phyloP scores from a whole-genome alignment of 2,329 filamentous ascomycete species.

The Graphiopsis chlorocephala region DNA sequence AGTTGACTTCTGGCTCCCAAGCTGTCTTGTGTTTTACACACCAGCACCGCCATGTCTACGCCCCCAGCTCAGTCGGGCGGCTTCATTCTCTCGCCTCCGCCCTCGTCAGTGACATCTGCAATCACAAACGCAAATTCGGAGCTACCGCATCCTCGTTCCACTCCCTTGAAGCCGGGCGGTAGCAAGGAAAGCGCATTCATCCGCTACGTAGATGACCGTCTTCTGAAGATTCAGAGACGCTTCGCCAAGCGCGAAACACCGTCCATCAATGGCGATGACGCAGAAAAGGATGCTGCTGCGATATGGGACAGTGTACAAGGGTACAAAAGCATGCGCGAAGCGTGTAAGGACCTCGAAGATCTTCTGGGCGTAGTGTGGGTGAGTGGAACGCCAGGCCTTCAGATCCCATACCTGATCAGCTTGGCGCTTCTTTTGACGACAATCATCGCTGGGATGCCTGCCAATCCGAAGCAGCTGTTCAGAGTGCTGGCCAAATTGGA shows the following conservation, averaged over 20 bases:
- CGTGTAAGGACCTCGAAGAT: conserved; percentile 70
- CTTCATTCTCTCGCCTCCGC: conserved; percentile 50
- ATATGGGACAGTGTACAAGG: conserved; percentile 43
- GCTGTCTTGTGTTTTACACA: background rate
- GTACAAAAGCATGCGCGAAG: conserved; percentile 64
- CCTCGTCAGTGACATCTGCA: conserved; percentile 45
- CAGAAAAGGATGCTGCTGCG: conserved; percentile 29
- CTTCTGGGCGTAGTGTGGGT: conserved; percentile 82
- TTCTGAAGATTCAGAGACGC: conserved; percentile 51
- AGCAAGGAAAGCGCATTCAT: conserved; percentile 59
- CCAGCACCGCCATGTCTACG: conserved; percentile 4
- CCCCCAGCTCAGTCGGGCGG: conserved; percentile 32
- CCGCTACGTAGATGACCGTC: conserved; percentile 53
- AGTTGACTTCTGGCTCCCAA: background rate
- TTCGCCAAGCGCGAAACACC: conserved; percentile 50
- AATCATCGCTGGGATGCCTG: conserved; percentile 70
- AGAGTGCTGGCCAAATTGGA: conserved; percentile 74
- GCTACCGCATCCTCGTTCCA: conserved; percentile 52
- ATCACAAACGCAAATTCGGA: conserved; percentile 32
- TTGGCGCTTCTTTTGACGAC: conserved; percentile 70
- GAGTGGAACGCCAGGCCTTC: conserved; percentile 77
- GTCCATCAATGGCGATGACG: conserved; percentile 29
- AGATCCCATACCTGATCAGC: conserved; percentile 79
- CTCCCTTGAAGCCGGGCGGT: conserved; percentile 55
- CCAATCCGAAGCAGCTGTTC: conserved; percentile 67